phyloP scores from a whole-genome alignment of 2,329 filamentous ascomycete genomes.

The Rasamsonia emersonii region DNA sequence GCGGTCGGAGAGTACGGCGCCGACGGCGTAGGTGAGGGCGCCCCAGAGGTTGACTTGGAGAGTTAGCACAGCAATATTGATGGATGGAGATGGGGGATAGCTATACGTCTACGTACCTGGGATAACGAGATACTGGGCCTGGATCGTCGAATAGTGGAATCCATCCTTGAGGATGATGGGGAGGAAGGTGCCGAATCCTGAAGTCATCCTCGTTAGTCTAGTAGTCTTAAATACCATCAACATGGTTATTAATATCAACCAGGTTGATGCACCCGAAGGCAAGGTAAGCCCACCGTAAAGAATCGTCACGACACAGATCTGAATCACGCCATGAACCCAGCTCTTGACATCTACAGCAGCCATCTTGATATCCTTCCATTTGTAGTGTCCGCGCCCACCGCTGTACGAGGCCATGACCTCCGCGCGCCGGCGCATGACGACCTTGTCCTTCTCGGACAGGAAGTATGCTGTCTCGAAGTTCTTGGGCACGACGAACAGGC shows the following conservation, averaged over 20 bases:
- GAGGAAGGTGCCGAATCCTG: constrained; percentile 67
- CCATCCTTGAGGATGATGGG: constrained; percentile 69
- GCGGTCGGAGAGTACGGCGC: constrained; percentile 60
- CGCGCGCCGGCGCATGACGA: constrained; percentile 48
- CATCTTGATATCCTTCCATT: constrained; percentile 55
- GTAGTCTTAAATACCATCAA: too few relatives aligned
- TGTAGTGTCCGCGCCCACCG: constrained; percentile 40
- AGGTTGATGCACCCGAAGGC: too few relatives aligned
- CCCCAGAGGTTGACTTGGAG: constrained; percentile 60
- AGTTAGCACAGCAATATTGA: neutral
- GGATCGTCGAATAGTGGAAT: constrained; percentile 52
- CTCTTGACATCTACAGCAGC: constrained; percentile 69
- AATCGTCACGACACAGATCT: constrained; percentile 69
- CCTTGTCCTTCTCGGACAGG: constrained; percentile 51
- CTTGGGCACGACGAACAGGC: constrained; percentile 55
- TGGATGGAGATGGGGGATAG: neutral
- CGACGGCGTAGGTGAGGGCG: constrained; percentile 57
- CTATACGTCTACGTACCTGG: constrained; percentile 31
- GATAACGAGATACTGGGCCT: constrained; percentile 68
- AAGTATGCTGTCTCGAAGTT: constrained; percentile 57
- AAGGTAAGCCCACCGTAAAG: constrained; percentile 52
- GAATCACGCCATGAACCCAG: constrained; percentile 58
- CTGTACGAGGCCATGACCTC: constrained; percentile 35
- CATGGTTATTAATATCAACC: too few relatives aligned
- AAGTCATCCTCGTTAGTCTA: too few relatives aligned